Percentiles rank a stretch among this genome's conserved stretches.
Evolutionary conservation across 768 basidiomycete species (phyloP).

Genomic region (Coprinellus micaceus): DNA sequence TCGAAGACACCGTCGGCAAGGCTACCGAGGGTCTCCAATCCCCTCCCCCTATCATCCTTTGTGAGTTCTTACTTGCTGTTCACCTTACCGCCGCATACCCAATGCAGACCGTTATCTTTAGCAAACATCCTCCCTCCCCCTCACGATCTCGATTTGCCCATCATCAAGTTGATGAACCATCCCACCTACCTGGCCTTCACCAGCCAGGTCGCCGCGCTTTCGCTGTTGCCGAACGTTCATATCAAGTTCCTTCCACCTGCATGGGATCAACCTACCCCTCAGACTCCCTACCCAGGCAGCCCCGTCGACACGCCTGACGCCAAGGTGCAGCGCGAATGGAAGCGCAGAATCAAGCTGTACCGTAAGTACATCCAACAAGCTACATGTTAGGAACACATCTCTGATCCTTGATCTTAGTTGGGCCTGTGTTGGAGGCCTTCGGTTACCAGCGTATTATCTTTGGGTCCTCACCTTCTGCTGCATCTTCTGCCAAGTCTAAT

Average conservation of each 20-base stretch:
- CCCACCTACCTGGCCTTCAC: constrained; percentile 72
- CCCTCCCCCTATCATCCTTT: constrained; percentile 60
- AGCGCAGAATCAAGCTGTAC: constrained; percentile 79
- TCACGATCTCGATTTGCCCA: constrained; percentile 63
- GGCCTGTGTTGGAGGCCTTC: constrained; percentile 81
- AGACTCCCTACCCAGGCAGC: constrained; percentile 37
- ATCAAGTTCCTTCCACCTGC: constrained; percentile 75
- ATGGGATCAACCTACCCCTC: constrained; percentile 62
- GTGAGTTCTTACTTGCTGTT: constrained; percentile 36
- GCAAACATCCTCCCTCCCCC: constrained; percentile 82
- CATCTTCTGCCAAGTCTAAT: constrained; percentile 42
- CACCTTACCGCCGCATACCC: background rate
- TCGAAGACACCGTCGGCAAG: constrained; percentile 71
- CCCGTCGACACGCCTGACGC: constrained; percentile 35
- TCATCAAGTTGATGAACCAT: constrained; percentile 77
- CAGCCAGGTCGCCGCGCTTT: constrained; percentile 65
- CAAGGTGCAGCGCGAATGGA: constrained; percentile 62
- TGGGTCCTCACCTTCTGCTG: constrained; percentile 68
- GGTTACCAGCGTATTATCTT: constrained; percentile 81
- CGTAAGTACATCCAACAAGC: constrained; percentile 54
- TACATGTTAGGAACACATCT: background rate
- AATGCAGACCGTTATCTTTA: constrained; percentile 29
- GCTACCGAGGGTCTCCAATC: constrained; percentile 45
- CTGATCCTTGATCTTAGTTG: constrained; percentile 45
- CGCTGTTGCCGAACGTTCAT: constrained; percentile 66